phyloP scores from a whole-genome alignment of 2,329 filamentous ascomycete species.

The Aspergillus uvarum region DNA sequence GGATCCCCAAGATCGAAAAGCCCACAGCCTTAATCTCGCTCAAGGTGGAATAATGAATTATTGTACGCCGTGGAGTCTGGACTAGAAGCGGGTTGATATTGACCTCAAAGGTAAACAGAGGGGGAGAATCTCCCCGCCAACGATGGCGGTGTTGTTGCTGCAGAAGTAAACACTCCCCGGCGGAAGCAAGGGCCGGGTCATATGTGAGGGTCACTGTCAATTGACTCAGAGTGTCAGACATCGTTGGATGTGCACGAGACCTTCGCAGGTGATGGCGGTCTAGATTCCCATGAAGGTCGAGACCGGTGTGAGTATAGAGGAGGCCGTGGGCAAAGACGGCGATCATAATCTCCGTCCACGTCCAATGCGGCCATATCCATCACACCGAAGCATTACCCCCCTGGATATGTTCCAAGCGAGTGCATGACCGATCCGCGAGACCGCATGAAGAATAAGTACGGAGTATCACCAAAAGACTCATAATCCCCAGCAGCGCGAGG shows the following conservation, averaged over 20 bases:
- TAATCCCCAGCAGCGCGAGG: too few species aligned
- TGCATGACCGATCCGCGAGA: too few species aligned
- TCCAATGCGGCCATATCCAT: too few species aligned
- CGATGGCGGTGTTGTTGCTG: not conserved
- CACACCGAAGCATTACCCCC: too few species aligned
- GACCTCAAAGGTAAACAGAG: not conserved
- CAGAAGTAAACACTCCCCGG: not conserved
- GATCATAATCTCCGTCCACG: not conserved
- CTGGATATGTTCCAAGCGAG: too few species aligned
- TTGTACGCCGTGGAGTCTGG: not conserved
- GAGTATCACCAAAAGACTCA: too few species aligned
- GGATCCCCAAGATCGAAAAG: not conserved
- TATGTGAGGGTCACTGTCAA: not conserved
- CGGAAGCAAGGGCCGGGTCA: not conserved
- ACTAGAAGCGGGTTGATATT: not conserved
- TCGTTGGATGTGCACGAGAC: not conserved
- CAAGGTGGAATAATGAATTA: not conserved
- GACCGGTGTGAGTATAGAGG: not conserved
- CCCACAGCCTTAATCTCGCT: too few species aligned
- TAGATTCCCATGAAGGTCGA: not conserved
- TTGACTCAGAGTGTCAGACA: not conserved
- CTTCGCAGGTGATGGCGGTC: not conserved
- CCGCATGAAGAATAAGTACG: too few species aligned
- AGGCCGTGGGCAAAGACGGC: not conserved
- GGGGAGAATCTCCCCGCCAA: not conserved